These are phyloP conservation scores for Diutina siamensis DNA, from an alignment of 1,139 yeast genomes.

Conservation along the genomic window DNA sequence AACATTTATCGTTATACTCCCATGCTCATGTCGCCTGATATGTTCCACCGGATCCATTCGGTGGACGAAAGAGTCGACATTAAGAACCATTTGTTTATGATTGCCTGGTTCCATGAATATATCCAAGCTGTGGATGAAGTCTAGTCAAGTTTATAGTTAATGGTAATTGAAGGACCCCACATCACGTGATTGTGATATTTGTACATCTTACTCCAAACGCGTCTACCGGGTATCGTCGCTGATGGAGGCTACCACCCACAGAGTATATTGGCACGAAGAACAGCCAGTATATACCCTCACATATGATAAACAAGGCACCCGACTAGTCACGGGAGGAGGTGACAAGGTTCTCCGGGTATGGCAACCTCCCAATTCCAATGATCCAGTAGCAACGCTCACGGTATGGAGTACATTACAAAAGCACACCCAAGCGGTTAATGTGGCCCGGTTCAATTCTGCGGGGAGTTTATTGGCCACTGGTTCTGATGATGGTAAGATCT, in stretches of 20 bases:
- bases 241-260: conserved; percentile 51
- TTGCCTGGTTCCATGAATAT: conserved; percentile 32
- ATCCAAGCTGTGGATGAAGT: conserved; percentile 14
- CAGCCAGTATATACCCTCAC: conserved; percentile 78
- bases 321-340: conserved; percentile 89
- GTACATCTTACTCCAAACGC: not conserved
- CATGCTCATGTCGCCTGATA: conserved; percentile 24
- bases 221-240: not conserved
- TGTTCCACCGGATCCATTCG: conserved; percentile 20
- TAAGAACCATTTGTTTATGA: conserved; percentile 28
- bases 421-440: conserved; percentile 93
- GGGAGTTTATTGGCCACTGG: conserved; percentile 74
- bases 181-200: not conserved
- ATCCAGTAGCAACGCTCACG: conserved; percentile 26
- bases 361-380: conserved; percentile 14
- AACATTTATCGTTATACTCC: conserved; percentile 6
- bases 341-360: conserved; percentile 80
- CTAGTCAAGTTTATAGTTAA: not conserved
- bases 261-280: conserved; percentile 75
- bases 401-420: conserved; percentile 69
- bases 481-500: conserved; percentile 86
- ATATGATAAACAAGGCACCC: conserved; percentile 45
- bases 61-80: conserved; percentile 28
- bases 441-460: conserved; percentile 63
- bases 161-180: not conserved